Conservation (phyloP, 495 filamentous ascomycete genomes). For the Hypoxylon lenormandii region DNA sequence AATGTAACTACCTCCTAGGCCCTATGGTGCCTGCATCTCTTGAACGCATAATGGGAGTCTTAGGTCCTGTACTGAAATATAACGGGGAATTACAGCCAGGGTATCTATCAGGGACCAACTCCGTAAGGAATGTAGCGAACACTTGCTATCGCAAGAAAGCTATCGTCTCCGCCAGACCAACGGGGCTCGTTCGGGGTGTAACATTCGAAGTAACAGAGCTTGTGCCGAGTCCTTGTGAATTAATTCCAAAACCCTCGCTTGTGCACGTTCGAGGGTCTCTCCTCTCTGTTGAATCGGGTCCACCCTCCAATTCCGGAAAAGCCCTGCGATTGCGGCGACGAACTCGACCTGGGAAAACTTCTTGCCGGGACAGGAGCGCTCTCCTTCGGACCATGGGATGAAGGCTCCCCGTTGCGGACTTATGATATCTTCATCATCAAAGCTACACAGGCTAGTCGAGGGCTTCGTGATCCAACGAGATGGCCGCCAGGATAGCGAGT, state of each 20-base stretch:
- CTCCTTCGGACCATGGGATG: constrained; percentile 62
- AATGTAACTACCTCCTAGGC: too few species aligned
- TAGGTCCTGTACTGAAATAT: too few species aligned
- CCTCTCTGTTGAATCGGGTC: constrained; percentile 35
- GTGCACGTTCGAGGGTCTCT: constrained; percentile 50
- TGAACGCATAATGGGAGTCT: too few species aligned
- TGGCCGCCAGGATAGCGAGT: constrained; percentile 51
- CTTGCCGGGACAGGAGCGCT: constrained; percentile 61
- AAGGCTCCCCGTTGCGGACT: constrained; percentile 51
- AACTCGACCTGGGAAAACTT: constrained; percentile 67
- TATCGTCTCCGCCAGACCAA: constrained; percentile 34
- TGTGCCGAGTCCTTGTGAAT: constrained; percentile 52
- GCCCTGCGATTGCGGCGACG: constrained; percentile 58
- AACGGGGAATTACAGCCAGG: too few species aligned
- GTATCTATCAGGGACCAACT: too few species aligned
- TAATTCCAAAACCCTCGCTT: constrained; percentile 43
- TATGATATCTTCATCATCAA: too few species aligned
- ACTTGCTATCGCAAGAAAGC: too few species aligned
- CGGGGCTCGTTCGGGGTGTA: constrained; percentile 50
- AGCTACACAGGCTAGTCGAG: too few species aligned
- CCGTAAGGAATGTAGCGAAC: too few species aligned
- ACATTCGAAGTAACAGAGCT: constrained; percentile 56
- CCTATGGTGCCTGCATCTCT: too few species aligned
- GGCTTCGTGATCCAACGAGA: constrained; percentile 42
- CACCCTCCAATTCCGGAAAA: constrained; percentile 57